These are phyloP conservation scores for Acanthamoeba castellanii DNA, from an alignment of 208 protist genomes.

Conservation along the genomic window DNA sequence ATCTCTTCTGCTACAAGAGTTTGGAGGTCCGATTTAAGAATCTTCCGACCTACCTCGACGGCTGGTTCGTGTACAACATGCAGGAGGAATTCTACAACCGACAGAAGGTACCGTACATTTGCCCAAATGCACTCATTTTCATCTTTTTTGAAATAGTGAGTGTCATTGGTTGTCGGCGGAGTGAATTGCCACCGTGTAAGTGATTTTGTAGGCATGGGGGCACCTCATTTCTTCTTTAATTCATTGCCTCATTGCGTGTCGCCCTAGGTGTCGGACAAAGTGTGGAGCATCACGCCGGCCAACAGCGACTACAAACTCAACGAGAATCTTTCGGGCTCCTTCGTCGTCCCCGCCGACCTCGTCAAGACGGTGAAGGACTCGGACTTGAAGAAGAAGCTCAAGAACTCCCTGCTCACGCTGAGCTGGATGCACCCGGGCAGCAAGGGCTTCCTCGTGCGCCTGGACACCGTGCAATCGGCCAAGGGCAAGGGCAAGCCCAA, in stretches of 20 bases:
- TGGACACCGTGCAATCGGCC: conserved; percentile 8
- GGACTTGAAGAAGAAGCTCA: conserved; percentile 44
- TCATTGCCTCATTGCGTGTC: not conserved
- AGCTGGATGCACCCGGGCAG: conserved; percentile 42
- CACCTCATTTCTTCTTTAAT: too few species aligned
- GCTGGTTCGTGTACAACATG: conserved; percentile 50
- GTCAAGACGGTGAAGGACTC: conserved; percentile 36
- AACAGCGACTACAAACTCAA: conserved; percentile 16
- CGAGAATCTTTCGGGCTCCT: conserved; percentile 6
- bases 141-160: not conserved
- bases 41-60: conserved; percentile 7
- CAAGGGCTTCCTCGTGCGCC: conserved; percentile 13
- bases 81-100: conserved; percentile 44
- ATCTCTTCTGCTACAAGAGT: conserved; percentile 66
- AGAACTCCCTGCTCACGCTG: conserved; percentile 35
- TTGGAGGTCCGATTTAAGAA: conserved; percentile 55
- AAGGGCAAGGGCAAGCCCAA: conserved; percentile 33
- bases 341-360: conserved; percentile 15
- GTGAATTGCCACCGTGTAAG: too few species aligned
- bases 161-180: too few species aligned
- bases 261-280: not conserved
- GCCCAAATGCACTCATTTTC: not conserved
- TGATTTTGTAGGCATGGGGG: too few species aligned
- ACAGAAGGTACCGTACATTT: not conserved
- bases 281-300: conserved; percentile 10